Conservation (phyloP, 305 asterid genomes). For the Caryopteris hybrid region DNA sequence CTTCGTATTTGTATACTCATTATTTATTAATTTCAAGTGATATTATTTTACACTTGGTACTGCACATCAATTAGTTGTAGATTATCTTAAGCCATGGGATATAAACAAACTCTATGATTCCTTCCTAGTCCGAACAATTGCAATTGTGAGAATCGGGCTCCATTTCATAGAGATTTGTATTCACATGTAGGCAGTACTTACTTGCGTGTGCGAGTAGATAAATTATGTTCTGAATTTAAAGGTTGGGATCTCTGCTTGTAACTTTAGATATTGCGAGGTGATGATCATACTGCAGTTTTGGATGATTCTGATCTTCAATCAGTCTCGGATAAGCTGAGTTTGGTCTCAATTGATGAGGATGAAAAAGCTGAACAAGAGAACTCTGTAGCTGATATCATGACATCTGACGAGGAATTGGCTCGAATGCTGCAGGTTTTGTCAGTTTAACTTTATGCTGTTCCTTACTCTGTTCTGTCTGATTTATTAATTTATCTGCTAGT, state of each 20-base stretch:
- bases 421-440: constrained; percentile 67
- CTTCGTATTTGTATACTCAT: not conserved
- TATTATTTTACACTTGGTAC: not conserved
- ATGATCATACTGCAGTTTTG: constrained; percentile 37
- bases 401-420: constrained; percentile 86
- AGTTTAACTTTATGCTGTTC: not conserved
- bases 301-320: constrained; percentile 63
- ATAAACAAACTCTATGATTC: not conserved
- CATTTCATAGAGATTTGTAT: not conserved
- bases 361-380: constrained; percentile 32
- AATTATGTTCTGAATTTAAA: constrained; percentile 1
- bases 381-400: constrained; percentile 30
- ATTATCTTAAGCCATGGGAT: not conserved
- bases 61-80: not conserved
- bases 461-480: not conserved
- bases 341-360: constrained; percentile 52
- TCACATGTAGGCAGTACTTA: not conserved
- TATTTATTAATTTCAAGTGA: not conserved
- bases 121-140: not conserved
- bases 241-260: constrained; percentile 19
- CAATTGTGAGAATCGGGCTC: not conserved
- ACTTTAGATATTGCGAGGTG: constrained; percentile 53
- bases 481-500: not conserved
- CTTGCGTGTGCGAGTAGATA: not conserved
- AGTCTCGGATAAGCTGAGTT: constrained; percentile 51